Evolutionary conservation across 257 asterid genomes (phyloP), one percentile per base, ranked within the genome.

Genomic region (Fraxinus excelsior): DNA sequence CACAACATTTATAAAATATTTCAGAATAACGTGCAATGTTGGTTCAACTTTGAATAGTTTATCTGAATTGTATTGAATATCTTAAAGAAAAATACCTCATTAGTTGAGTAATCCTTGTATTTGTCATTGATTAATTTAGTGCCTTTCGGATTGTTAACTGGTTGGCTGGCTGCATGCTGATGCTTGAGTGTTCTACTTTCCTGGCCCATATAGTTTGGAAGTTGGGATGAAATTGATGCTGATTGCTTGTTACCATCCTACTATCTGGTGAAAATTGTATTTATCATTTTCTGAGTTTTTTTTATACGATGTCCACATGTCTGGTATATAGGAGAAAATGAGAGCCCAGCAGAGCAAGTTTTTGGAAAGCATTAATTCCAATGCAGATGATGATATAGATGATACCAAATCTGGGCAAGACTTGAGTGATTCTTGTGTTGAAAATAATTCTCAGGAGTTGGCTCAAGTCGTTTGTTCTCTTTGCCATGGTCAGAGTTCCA

Each of bases 271-370:
- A 71, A 76, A 56, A 62, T 62, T 72, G 29, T 44, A 70, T n/a
- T 71, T 77, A 53, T 71, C 67, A 0, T 60, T 60, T 60, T 21
- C 67, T 60, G 31, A 60, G 25, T 29, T 60, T 60, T 60, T 23
- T 9, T 60, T 7, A 23, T 60, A 51, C 25, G 9, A 23, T 32
- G 64, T 75, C 81, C 73, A 74, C 75, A 46, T 79, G 70, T 82
- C 74, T 74, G 78, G 32, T 78, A 40, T 72, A 51, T 87, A 96
- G 99, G 99, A 89, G 80, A 93, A 87, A 73, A 93, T 96, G 99
- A 88, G 85, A 85, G 91, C 89, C 38, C 96, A 93, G 78, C 99
- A 96, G 79, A 90, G 94, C 71, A 89, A 88, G 85, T 96, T 96
- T 78, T 80, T 96, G 88, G 92, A 83, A 80, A 90, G 89, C 86